Base-by-base conservation (phyloP, 2,329 filamentous ascomycete species). In the Aspergillus thermomutatus region DNA sequence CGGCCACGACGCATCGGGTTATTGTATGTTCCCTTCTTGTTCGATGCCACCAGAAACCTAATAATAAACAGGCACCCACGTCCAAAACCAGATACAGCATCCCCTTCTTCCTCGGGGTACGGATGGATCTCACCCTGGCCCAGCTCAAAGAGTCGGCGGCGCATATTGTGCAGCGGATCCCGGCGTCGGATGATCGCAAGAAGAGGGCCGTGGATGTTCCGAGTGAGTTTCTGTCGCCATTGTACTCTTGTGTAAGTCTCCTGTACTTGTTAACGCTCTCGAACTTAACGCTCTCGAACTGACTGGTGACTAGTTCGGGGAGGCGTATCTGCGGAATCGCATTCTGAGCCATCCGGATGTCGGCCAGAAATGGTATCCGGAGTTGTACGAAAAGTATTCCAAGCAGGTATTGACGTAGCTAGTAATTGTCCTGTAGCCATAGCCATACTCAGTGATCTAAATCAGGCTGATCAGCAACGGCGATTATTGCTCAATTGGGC, bases 91-190 rank as follows among this genome's bases (percentile, higher is more conserved):
- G 72, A 52, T 74, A 74, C 59, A 82, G 79, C 41, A 79, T 84
- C 17, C 81, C 82, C 0, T 84, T 83, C 67, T 84, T 84, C 69
- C 80, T 83, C 37, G 80, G 79, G 4, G 80, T 84, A 34, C 78
- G 79, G 10, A 55, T 73, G 54, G 69, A 72, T 76, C 79, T 72
- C 74, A 84, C 69, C 65, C 78, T 83, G 50, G 79, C 82, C 0
- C 52, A 71, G 27, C 64, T 74, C 2, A 60, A 69, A 19, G 61
- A 69, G 31, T 70, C 70, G 0, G 69, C 70, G 2, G 61, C 64
- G 1, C 69, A 73, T 43, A 73, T 74, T 45, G 67, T 71, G 9
- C 40, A 58, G 5, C 56, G 55, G 1, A 70, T 74, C 21, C 72
- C 72, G 2, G 60, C 60, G 0, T 65, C 67, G 0, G 68, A 72